A percentile compares a stretch with the other conserved stretches of the same genome.
Conservation (phyloP, 345 rosid genomes). For the Rhizophora mangle region DNA sequence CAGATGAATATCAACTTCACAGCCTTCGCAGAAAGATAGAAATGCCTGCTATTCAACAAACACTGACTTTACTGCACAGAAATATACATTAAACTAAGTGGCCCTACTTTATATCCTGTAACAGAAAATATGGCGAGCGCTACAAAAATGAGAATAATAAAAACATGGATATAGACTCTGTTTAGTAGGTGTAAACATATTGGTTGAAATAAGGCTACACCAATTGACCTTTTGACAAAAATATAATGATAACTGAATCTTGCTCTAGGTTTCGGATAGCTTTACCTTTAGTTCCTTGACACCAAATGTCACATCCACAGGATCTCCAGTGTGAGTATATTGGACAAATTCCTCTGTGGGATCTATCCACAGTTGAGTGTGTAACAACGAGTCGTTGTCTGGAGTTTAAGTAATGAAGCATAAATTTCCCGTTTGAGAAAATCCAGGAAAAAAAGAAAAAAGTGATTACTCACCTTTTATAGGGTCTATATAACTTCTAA, state of each 20-base stretch:
- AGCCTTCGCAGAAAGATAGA: conserved; percentile 81
- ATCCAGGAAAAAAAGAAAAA: conserved; percentile 3
- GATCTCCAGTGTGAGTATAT: conserved; percentile 73
- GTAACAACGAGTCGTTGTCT: conserved; percentile 74
- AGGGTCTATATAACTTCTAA: conserved; percentile 86
- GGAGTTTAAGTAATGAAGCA: conserved; percentile 26
- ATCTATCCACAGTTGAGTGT: conserved; percentile 96
- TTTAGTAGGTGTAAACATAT: background rate
- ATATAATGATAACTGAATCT: conserved; percentile 4
- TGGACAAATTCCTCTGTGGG: conserved; percentile 88
- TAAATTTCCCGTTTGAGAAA: conserved; percentile 15
- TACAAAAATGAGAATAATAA: background rate
- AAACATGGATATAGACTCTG: background rate
- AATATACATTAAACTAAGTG: background rate
- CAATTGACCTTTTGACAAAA: background rate
- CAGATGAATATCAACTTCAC: conserved; percentile 81
- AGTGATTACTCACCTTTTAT: conserved; percentile 51
- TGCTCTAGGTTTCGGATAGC: conserved; percentile 15
- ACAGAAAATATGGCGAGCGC: background rate
- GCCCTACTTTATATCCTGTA: background rate
- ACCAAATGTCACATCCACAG: conserved; percentile 87
- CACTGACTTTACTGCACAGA: background rate
- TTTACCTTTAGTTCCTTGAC: conserved; percentile 80
- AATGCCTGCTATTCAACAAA: conserved; percentile 59
- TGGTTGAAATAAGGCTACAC: no score